phyloP scores from a whole-genome alignment of 257 asterid genomes.

The Marsdenia floribunda region DNA sequence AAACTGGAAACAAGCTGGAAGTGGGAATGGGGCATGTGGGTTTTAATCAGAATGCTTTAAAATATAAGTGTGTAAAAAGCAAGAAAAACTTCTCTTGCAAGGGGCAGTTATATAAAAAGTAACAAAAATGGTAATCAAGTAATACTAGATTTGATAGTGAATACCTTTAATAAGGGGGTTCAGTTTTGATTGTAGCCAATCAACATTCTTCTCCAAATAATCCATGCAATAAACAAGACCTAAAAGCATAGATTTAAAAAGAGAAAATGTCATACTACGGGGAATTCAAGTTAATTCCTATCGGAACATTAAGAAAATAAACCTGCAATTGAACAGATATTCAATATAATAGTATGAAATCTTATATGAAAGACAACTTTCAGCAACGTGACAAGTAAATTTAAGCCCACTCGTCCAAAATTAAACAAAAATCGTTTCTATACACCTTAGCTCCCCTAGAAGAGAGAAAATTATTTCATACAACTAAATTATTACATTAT shows the following conservation, averaged over 20 bases:
- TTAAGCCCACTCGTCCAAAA: not conserved
- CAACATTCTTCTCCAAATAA: constrained; percentile 87
- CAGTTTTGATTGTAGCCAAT: constrained; percentile 83
- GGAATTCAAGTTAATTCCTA: not conserved
- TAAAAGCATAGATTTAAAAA: constrained; percentile 19
- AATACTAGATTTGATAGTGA: constrained; percentile 12
- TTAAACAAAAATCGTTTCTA: not conserved
- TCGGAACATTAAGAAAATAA: not conserved
- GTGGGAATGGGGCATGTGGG: not conserved
- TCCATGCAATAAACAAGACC: constrained; percentile 98
- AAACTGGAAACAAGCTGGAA: not conserved
- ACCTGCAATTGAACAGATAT: not conserved
- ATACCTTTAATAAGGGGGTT: constrained; percentile 85
- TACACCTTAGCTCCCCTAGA: not conserved
- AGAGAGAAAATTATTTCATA: not conserved
- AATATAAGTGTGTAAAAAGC: not conserved
- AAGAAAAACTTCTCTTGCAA: not conserved
- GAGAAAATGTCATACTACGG: not conserved
- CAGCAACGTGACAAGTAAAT: not conserved
- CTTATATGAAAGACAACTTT: not conserved
- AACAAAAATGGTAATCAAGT: constrained; percentile 12
- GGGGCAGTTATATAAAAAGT: not conserved
- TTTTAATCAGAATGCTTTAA: constrained; percentile 2
- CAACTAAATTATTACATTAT: not conserved
- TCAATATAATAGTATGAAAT: not conserved